Base-by-base conservation (phyloP, 2,329 filamentous ascomycete species). In the Incumbomyces delicatus region DNA sequence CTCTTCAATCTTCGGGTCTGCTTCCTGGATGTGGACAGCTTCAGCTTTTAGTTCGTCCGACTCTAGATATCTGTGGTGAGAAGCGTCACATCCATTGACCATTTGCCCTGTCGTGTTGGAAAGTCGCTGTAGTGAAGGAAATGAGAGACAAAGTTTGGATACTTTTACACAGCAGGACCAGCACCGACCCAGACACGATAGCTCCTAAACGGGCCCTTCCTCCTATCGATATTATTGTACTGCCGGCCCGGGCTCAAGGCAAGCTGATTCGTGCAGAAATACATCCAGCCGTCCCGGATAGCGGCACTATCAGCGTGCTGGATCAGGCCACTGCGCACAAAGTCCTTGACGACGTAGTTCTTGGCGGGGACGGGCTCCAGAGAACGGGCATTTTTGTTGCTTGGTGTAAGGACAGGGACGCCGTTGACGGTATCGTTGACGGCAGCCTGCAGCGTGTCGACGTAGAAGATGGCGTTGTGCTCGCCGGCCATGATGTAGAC, bases 381-480 rank as follows among this genome's bases (percentile, higher is more conserved):
- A 6, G 47, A 5, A 1, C 63, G 64, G 6, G 47, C 45, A 0
- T 63, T 63, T 14, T 63, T 64, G 22, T 27, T 27, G 22, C 22
- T 27, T 27, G 4, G 5, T 27, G 22, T 4, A 2, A 55, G 49
- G 5, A 60, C 51, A 2, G 56, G 49, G 5, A 60, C 51, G 0
- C 60, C 62, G 42, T 69, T 65, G 12, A 68, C 59, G 10, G 60
- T 61, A 46, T 59, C 54, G 11, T 61, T 61, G 13, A 63, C 22
- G 22, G 22, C 56, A 44, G 64, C 54, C 49, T 64, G 60, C 14
- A 60, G 50, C 2, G 63, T 67, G 47, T 68, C 62, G 41, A 69
- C 64, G 44, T 69, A 68, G 55, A 66, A 67, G 33, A 70, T 67
- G 4, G 67, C 64, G 47, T 70, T 70, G 36, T 69, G 67, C 54